Conservation (phyloP, 2,329 filamentous ascomycete species). For the Pseudonectria foliicola region DNA sequence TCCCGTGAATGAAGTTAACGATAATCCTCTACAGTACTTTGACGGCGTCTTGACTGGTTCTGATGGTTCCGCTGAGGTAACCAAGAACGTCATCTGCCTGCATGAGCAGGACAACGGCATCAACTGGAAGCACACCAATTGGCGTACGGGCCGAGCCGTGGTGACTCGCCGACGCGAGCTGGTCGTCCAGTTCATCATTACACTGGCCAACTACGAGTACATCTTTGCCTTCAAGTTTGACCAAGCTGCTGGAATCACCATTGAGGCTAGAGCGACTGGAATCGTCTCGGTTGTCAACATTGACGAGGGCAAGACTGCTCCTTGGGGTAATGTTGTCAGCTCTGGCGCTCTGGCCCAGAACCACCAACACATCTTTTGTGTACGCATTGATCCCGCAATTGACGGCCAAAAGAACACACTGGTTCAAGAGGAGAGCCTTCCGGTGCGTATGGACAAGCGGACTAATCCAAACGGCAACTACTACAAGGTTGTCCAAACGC, state of each 20-base stretch:
- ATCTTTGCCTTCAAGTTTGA: constrained; percentile 40
- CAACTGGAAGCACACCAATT: constrained; percentile 55
- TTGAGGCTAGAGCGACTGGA: constrained; percentile 31
- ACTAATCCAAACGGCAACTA: constrained; percentile 44
- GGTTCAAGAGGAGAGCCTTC: constrained; percentile 31
- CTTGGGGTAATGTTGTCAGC: constrained; percentile 53
- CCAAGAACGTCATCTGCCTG: constrained; percentile 35
- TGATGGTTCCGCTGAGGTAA: constrained; percentile 29
- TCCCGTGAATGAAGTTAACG: too few relatives aligned
- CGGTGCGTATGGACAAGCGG: constrained; percentile 34
- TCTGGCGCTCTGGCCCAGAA: constrained; percentile 56
- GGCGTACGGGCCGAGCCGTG: constrained; percentile 47
- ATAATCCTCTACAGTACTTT: constrained; percentile 22
- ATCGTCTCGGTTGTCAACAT: constrained; percentile 40
- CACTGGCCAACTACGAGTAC: constrained; percentile 56
- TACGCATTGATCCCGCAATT: constrained; percentile 55
- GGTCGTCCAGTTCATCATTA: constrained; percentile 55
- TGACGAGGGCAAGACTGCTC: constrained; percentile 46
- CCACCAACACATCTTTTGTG: constrained; percentile 60
- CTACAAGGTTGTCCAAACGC: constrained; percentile 36
- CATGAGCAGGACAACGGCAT: constrained; percentile 41
- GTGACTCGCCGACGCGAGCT: constrained; percentile 49
- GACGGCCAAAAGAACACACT: constrained; percentile 54
- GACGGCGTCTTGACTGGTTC: constrained; percentile 26
- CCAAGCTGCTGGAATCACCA: constrained; percentile 37